Conservation (phyloP, 257 asterid species). For the Solanum tarijense region DNA sequence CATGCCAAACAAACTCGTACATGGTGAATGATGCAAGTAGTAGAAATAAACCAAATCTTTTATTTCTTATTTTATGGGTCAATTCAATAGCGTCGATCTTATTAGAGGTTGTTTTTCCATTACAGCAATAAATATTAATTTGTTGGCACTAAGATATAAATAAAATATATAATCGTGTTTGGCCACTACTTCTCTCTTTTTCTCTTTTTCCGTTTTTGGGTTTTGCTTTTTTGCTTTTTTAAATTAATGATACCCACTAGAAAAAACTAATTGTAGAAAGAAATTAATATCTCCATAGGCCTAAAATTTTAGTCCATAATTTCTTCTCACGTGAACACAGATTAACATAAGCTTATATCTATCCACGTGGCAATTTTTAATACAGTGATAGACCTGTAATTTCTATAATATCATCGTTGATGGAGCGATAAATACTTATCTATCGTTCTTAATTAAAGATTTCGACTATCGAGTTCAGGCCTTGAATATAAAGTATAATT, state of each 20-base stretch:
- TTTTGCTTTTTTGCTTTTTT: not conserved
- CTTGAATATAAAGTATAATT: fast-evolving
- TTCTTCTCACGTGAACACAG: not conserved
- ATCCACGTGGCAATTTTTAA: not conserved
- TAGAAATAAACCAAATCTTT: not conserved
- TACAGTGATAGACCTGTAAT: not conserved
- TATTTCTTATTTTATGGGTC: not conserved
- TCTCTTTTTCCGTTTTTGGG: not conserved
- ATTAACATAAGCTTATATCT: not conserved
- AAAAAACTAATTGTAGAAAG: not conserved
- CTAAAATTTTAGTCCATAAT: not conserved
- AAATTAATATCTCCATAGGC: not conserved
- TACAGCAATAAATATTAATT: not conserved
- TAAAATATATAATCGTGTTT: not conserved
- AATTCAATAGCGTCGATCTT: not conserved
- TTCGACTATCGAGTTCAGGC: fast-evolving
- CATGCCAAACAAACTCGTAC: not conserved
- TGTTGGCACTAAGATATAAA: not conserved
- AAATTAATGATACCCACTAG: not conserved
- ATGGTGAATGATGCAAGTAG: not conserved
- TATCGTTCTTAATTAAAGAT: no score
- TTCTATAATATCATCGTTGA: fast-evolving
- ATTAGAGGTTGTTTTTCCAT: not conserved
- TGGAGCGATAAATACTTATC: fast-evolving
- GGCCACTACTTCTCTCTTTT: not conserved